Percentiles rank a stretch among this genome's conserved stretches.
Conservation (phyloP, 805 yeast genomes). For the Starmerella floris region DNA sequence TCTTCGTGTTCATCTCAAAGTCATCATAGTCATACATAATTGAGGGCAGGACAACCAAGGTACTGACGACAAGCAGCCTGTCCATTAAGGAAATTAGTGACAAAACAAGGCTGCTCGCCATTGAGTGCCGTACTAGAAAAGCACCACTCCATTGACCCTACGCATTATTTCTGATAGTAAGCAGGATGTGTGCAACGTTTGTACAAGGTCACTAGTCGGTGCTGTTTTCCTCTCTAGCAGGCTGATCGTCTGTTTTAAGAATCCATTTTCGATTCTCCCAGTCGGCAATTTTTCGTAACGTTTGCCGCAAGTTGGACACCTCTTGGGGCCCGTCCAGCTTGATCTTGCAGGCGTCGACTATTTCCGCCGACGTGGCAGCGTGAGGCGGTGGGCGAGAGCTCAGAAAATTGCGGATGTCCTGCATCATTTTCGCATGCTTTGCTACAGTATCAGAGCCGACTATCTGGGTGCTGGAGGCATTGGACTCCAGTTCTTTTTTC, state of each 20-base stretch:
- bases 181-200: too few species aligned
- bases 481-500: conserved; percentile 30
- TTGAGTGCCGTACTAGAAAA: too few species aligned
- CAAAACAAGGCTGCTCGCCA: too few species aligned
- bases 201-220: too few species aligned
- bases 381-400: conserved; percentile 18
- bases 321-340: conserved; percentile 39
- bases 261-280: conserved; percentile 34
- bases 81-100: too few species aligned
- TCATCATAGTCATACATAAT: too few species aligned
- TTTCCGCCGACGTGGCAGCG: conserved; percentile 37
- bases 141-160: too few species aligned
- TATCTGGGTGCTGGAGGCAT: conserved; percentile 5
- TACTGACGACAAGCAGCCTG: too few species aligned
- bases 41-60: too few species aligned
- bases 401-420: conserved; percentile 33
- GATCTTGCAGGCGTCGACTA: conserved; percentile 31
- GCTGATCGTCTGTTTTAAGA: not conserved
- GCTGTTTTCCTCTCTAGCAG: too few species aligned
- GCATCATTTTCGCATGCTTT: conserved; percentile 24
- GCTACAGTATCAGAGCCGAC: conserved; percentile 5
- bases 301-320: conserved; percentile 48
- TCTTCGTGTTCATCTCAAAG: too few species aligned
- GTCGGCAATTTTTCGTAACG: conserved; percentile 50
- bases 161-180: too few species aligned